These are phyloP conservation scores for Tulasnella sp. DNA, from an alignment of 768 basidiomycete genomes.

Conservation along the genomic window DNA sequence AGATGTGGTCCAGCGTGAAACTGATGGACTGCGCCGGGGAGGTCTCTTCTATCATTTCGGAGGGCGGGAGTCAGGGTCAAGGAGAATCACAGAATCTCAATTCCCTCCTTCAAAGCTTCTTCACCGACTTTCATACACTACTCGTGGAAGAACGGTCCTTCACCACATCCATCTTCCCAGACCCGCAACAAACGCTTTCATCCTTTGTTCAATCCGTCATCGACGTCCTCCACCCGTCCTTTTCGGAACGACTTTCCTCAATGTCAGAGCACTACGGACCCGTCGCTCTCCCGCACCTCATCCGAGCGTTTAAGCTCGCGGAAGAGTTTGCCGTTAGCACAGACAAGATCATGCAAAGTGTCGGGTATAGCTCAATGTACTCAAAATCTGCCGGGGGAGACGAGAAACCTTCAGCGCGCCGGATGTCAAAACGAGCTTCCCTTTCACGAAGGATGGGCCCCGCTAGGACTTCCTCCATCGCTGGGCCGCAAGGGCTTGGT, in stretches of 20 bases:
- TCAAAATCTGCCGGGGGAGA: slow-evolving; percentile 14
- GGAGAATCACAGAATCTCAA: slow-evolving; percentile 17
- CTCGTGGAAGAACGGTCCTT: slow-evolving; percentile 61
- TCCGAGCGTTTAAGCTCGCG: slow-evolving; percentile 58
- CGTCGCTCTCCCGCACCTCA: slow-evolving; percentile 54
- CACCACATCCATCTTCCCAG: slow-evolving; percentile 79
- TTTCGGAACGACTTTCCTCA: slow-evolving; percentile 65
- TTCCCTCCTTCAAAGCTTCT: slow-evolving; percentile 67
- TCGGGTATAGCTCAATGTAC: slow-evolving; percentile 33
- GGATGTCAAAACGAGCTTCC: slow-evolving; percentile 27
- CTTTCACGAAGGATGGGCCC: slow-evolving; percentile 28
- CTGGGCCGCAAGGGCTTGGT: slow-evolving; percentile 31
- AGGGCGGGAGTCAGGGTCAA: slow-evolving; percentile 27
- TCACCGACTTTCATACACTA: slow-evolving; percentile 50
- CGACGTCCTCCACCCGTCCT: slow-evolving; percentile 67
- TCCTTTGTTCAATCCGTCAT: slow-evolving; percentile 74
- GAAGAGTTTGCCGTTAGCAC: slow-evolving; percentile 71
- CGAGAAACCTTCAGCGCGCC: slow-evolving; percentile 18
- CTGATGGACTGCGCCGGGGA: slow-evolving; percentile 38
- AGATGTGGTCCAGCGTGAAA: slow-evolving; percentile 54
- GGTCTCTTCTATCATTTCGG: slow-evolving; percentile 27
- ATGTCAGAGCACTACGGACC: slow-evolving; percentile 58
- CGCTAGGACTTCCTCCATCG: slow-evolving; percentile 21
- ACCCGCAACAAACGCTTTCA: slow-evolving; percentile 66
- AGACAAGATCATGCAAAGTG: slow-evolving; percentile 69